Base-by-base conservation (phyloP, 495 filamentous ascomycete genomes). In the Aspergillus heteromorphus region DNA sequence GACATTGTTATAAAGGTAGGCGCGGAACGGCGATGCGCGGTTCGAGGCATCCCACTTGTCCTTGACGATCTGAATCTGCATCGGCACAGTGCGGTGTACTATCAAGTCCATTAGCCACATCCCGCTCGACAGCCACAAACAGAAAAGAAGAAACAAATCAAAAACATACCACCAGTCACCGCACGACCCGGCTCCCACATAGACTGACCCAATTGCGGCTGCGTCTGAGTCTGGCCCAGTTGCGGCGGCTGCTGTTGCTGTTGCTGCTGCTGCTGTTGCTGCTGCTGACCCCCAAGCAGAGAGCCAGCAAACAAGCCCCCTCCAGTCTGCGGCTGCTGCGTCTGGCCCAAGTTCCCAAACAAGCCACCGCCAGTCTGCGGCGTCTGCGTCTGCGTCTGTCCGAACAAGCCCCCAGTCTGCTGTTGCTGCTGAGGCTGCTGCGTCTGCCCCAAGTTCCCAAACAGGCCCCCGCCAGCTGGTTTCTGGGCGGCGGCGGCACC, bases 1-100 rank as follows among this genome's bases (percentile, higher is more conserved):
- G 51, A 96, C 89, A 58, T 86, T 80, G 71, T 98, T 97, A 75
- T 97, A 98, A 67, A 97, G 87, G 67, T 98, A 97, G 50, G 87
- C 76, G 63, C 90, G 86, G 74, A 99, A 95, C 5, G 81, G 84
- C 54, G 89, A 95, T 55, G 82, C 77, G 10, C 80, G 82, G 62
- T 76, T 82, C 7, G 73, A 66, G 1, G 88, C 82, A 57, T 91
- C 80, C 93, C 93, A 99, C 77, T 96, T 96, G 30, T 86, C 77
- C 40, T 81, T 76, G 54, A 97, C 79, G 18, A 85, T 78, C 49
- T 81, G 70, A 48, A 97, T 90, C 71, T 97, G 92, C 57, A 95
- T 89, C 14, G 84, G 81, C 13, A 96, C 84, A 19, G 88, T 83
- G 61, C 91, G 92, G 63, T 93, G 89, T 48, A 78, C 75, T 76